Percentiles rank a stretch among this genome's conserved stretches.
These are phyloP conservation scores for Venturia effusa DNA, from an alignment of 2,329 filamentous ascomycete species.

Conservation along the genomic window DNA sequence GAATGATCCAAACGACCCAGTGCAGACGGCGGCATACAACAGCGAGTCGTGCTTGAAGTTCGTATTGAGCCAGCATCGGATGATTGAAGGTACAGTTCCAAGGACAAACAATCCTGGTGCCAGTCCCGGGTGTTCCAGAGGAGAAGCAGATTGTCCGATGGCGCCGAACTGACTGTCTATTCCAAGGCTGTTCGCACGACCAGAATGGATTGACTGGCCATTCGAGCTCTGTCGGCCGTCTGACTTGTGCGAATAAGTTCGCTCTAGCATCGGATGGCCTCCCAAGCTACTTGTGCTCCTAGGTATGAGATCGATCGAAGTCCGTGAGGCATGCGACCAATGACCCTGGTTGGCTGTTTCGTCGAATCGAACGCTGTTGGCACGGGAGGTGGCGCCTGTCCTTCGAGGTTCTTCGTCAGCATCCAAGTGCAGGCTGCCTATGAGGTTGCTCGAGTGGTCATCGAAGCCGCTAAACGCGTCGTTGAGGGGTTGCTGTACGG, in stretches of 20 bases:
- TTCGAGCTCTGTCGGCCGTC: constrained; percentile 90
- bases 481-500: constrained; percentile 64
- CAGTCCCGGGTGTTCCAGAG: constrained; percentile 60
- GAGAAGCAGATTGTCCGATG: constrained; percentile 56
- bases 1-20: constrained; percentile 80
- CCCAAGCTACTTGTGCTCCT: constrained; percentile 72
- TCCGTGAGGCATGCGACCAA: constrained; percentile 72
- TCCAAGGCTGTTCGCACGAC: constrained; percentile 78
- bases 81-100: constrained; percentile 83
- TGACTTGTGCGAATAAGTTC: constrained; percentile 87
- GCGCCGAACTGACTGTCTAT: constrained; percentile 62
- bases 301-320: constrained; percentile 72
- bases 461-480: constrained; percentile 88
- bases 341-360: constrained; percentile 88
- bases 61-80: constrained; percentile 88
- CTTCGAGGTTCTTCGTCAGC: constrained; percentile 77
- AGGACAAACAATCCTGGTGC: constrained; percentile 78
- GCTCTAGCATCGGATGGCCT: constrained; percentile 73
- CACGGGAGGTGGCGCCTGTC: constrained; percentile 77
- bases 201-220: constrained; percentile 73
- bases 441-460: constrained; percentile 68
- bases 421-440: constrained; percentile 75
- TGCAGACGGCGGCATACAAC: constrained; percentile 85
- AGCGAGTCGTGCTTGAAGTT: constrained; percentile 84
- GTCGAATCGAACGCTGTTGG: constrained; percentile 95